These are phyloP conservation scores for Trichoderma sp. DNA, from an alignment of 2,329 filamentous ascomycete species.

Conservation along the genomic window DNA sequence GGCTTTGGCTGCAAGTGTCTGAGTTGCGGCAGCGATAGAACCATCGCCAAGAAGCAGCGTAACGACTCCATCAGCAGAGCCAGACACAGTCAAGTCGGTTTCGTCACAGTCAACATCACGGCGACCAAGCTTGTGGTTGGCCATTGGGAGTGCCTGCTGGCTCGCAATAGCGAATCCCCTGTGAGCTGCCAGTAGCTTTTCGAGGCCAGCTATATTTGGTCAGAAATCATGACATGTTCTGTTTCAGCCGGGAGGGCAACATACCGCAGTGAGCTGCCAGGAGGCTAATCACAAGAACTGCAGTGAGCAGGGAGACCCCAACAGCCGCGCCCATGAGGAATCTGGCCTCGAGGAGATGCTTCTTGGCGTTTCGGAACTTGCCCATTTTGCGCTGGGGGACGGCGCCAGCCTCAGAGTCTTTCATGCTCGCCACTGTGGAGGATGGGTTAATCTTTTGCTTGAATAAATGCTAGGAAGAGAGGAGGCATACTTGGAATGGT, in stretches of 20 bases:
- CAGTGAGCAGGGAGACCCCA: conserved; percentile 30
- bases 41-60: conserved; percentile 26
- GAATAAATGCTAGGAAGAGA: background rate
- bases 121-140: conserved; percentile 33
- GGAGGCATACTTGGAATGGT: conserved; percentile 1
- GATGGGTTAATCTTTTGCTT: conserved; percentile 29
- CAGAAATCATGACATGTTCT: background rate
- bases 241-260: background rate
- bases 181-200: conserved; percentile 10
- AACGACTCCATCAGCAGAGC: conserved; percentile 29
- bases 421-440: conserved; percentile 36
- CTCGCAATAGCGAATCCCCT: background rate
- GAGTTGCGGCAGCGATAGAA: conserved; percentile 21
- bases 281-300: conserved; percentile 39
- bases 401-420: conserved; percentile 36
- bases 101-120: conserved; percentile 33
- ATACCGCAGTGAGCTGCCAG: conserved; percentile 38
- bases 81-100: conserved; percentile 18
- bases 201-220: conserved; percentile 12
- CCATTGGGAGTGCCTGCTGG: conserved; percentile 28
- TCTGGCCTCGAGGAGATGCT: conserved; percentile 28
- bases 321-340: conserved; percentile 28
- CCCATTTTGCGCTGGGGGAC: conserved; percentile 17
- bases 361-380: conserved; percentile 1
- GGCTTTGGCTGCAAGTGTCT: background rate